phyloP scores from a whole-genome alignment of 2,329 filamentous ascomycete genomes.

The Ceratocystis colombiana region DNA sequence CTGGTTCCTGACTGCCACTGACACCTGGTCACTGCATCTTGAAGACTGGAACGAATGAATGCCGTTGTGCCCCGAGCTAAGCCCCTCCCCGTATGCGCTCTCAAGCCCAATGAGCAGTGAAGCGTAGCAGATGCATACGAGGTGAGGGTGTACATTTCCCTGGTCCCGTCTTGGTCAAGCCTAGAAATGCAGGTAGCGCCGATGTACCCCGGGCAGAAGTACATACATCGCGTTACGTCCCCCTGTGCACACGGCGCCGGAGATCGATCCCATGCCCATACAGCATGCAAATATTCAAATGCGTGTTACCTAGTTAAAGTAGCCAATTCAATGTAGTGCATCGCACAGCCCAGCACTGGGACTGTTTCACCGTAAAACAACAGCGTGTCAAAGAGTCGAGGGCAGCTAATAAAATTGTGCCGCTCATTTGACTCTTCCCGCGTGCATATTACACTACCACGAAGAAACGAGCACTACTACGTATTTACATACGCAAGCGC shows the following conservation, averaged over 20 bases:
- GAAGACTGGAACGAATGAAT: too few relatives aligned
- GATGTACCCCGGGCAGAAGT: too few relatives aligned
- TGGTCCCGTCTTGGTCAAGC: too few relatives aligned
- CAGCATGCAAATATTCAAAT: not conserved
- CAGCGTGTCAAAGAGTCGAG: not conserved
- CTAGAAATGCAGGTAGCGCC: too few relatives aligned
- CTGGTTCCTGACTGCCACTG: not conserved
- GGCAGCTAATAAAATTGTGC: not conserved
- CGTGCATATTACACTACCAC: not conserved
- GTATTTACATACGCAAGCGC: not conserved
- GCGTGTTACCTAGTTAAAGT: not conserved
- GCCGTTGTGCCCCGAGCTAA: too few relatives aligned
- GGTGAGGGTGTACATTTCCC: too few relatives aligned
- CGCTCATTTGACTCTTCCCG: not conserved
- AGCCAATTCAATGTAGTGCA: not conserved
- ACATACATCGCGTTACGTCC: too few relatives aligned
- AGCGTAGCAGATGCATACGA: too few relatives aligned
- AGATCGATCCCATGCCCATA: not conserved
- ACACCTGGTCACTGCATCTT: not conserved
- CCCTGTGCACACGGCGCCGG: too few relatives aligned
- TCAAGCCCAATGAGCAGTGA: too few relatives aligned
- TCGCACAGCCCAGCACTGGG: not conserved
- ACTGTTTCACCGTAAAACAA: not conserved
- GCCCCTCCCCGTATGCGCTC: too few relatives aligned
- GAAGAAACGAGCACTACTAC: not conserved